These are phyloP conservation scores for Platanus orientalis DNA, from an alignment of 164 flowering plant genomes.

Conservation along the genomic window DNA sequence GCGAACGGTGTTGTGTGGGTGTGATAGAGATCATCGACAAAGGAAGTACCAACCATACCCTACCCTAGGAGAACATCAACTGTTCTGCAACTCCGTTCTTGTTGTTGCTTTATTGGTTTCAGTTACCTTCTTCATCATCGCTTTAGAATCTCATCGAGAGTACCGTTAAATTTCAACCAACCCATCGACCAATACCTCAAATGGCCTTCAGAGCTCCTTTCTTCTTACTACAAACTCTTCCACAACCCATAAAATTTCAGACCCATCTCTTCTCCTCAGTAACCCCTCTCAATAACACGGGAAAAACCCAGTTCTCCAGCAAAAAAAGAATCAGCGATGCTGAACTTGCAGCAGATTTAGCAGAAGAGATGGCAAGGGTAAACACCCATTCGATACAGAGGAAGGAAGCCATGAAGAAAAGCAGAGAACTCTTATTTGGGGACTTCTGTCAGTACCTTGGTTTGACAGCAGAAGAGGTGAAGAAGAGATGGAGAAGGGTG, in stretches of 20 bases:
- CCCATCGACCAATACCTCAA: slow-evolving; percentile 1
- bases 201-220: slow-evolving; percentile 31
- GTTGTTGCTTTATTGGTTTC: too few relatives aligned
- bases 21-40: too few relatives aligned
- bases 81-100: too few relatives aligned
- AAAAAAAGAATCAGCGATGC: slow-evolving; percentile 33
- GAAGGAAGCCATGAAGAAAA: slow-evolving; percentile 65
- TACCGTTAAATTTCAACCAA: too few relatives aligned
- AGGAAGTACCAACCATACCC: too few relatives aligned
- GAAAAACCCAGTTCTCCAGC: slow-evolving; percentile 24
- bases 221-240: slow-evolving; percentile 12
- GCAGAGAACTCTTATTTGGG: slow-evolving; percentile 49
- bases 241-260: slow-evolving; percentile 9
- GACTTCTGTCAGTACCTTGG: slow-evolving; percentile 46
- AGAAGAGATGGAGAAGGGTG: slow-evolving; percentile 49
- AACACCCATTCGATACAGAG: slow-evolving; percentile 31
- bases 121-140: too few relatives aligned
- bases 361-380: slow-evolving; percentile 34
- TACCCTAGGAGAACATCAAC: too few relatives aligned
- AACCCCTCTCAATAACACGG: slow-evolving; percentile 2
- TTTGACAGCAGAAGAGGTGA: slow-evolving; percentile 41
- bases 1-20: too few relatives aligned
- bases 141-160: neutral
- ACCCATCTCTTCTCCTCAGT: slow-evolving; percentile 2
- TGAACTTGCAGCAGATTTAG: slow-evolving; percentile 41